Evolutionary conservation across 768 basidiomycete species (phyloP), one percentile per base, ranked within the genome.

Genomic region (Russula brevipes): DNA sequence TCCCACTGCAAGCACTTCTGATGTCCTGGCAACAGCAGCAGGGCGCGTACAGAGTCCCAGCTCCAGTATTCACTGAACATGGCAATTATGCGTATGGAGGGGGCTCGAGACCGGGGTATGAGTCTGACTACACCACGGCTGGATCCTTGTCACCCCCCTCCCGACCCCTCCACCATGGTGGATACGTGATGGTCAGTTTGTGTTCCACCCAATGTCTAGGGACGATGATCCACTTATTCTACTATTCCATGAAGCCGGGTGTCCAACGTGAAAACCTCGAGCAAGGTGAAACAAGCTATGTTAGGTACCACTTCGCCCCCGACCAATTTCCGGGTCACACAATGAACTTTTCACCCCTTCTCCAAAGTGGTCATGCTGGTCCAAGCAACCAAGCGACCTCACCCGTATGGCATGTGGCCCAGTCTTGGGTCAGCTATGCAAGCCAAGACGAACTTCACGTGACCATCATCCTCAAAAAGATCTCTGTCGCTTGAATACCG

Each of bases 401-500:
- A 31, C 52, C 52, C 0, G 24, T 46, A 46, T 60, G 59, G 59
- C n/a, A 2, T 4, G 6, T 54, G 5, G 16, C 17, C 44, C 2
- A 39, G 30, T 46, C 16, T 16, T 46, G 52, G 35, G 52, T 60
- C 17, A 16, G 10, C 6, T 19, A 54, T 39, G 59, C 16, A 12
- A 30, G 4, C 19, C 35, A 60, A 19, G 52, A 60, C 14, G 59
- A 60, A 39, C 52, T 60, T n/a, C 59, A 45, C n/a, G 35, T 54
- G 35, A 54, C 52, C 10, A 47, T 60, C n/a, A 35, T 30, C 9
- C 31, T 59, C 42, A 59, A 16, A 45, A 59, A 16, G 50, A 33
- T 51, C 31, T 1, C 24, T 24, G 24, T 24, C 42, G 11, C 19
- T 35, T 10, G 24, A 9, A 35, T 9, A 4, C 5, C 4, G 38